These are phyloP conservation scores for Hanseniaspora clermontiae DNA, from an alignment of 805 yeast species.

Conservation along the genomic window DNA sequence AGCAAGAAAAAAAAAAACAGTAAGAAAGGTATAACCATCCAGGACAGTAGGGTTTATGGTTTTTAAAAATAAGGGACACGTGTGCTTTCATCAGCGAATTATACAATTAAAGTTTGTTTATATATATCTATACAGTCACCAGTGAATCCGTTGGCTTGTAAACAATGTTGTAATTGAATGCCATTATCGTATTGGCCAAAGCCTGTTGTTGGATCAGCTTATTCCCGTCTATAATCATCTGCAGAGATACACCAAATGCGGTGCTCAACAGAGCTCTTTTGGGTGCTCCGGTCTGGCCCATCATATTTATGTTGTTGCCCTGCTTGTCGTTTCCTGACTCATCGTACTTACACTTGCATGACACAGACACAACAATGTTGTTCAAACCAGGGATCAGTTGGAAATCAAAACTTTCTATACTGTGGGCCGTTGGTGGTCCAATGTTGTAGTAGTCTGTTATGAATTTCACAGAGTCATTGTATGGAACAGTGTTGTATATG, in stretches of 20 bases:
- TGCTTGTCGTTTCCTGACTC: slow-evolving; percentile 60
- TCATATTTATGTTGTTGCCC: slow-evolving; percentile 42
- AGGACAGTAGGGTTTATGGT: too few species aligned
- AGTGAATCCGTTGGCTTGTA: slow-evolving; percentile 46
- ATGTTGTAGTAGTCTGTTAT: slow-evolving; percentile 26
- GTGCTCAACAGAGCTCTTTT: slow-evolving; percentile 52
- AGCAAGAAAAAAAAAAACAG: background rate
- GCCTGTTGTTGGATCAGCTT: slow-evolving; percentile 32
- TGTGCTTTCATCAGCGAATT: background rate
- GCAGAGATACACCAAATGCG: slow-evolving; percentile 55
- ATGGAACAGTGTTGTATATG: slow-evolving; percentile 25
- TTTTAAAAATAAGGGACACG: background rate
- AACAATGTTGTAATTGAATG: slow-evolving; percentile 54
- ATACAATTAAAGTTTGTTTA: too few species aligned
- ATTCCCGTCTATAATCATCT: slow-evolving; percentile 40
- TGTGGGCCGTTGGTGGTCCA: slow-evolving; percentile 43
- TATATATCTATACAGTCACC: slow-evolving; percentile 15
- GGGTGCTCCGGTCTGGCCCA: slow-evolving; percentile 14
- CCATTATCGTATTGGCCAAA: slow-evolving; percentile 33
- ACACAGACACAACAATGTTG: slow-evolving; percentile 37
- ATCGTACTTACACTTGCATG: slow-evolving; percentile 57
- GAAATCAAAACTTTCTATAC: slow-evolving; percentile 48
- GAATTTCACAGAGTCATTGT: slow-evolving; percentile 21
- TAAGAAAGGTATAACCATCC: background rate
- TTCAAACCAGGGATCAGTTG: slow-evolving; percentile 59